Evolutionary conservation across 768 basidiomycete species (phyloP).

Genomic region (Xerocomellus chrysenteron): DNA sequence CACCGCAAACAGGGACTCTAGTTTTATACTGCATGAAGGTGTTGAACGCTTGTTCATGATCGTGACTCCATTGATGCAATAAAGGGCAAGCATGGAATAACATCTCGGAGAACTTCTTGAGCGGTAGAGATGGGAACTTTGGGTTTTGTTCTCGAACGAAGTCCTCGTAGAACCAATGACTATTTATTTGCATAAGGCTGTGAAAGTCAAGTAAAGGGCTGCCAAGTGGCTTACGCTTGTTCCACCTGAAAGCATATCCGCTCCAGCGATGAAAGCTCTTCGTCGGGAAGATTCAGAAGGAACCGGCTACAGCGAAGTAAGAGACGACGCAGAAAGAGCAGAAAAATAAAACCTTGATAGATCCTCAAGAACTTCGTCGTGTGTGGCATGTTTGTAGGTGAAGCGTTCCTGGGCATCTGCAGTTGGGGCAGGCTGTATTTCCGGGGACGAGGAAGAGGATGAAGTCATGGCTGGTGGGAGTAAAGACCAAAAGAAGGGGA

Average conservation of each 20-base stretch:
- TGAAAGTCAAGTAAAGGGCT: conserved; percentile 8
- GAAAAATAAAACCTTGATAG: conserved; percentile 65
- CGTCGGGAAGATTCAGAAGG: conserved; percentile 92
- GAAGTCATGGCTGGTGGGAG: conserved; percentile 56
- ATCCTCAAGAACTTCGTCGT: conserved; percentile 88
- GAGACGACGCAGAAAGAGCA: conserved; percentile 7
- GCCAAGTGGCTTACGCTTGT: conserved; percentile 75
- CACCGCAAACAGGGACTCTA: conserved; percentile 95
- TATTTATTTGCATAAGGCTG: conserved; percentile 32
- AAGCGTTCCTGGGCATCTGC: conserved; percentile 40
- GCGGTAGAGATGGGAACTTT: conserved; percentile 79
- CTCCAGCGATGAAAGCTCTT: conserved; percentile 87
- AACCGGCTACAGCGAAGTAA: conserved; percentile 65
- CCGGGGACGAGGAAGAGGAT: conserved; percentile 77
- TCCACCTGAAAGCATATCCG: conserved; percentile 98
- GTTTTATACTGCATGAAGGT: conserved; percentile 97
- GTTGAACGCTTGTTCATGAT: conserved; percentile 83
- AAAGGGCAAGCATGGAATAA: conserved; percentile 85
- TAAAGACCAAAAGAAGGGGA: conserved; percentile 30
- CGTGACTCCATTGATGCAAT: conserved; percentile 77
- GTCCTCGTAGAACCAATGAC: conserved; percentile 99
- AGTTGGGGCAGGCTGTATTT: conserved; percentile 54
- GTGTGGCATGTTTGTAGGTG: conserved; percentile 68
- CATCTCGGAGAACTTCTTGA: conserved; percentile 92
- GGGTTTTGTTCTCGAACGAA: conserved; percentile 92